A percentile compares a stretch with the other conserved stretches of the same genome.
These are phyloP conservation scores for Perkinsus marinus DNA, from an alignment of 169 alveolate species.

Conservation along the genomic window DNA sequence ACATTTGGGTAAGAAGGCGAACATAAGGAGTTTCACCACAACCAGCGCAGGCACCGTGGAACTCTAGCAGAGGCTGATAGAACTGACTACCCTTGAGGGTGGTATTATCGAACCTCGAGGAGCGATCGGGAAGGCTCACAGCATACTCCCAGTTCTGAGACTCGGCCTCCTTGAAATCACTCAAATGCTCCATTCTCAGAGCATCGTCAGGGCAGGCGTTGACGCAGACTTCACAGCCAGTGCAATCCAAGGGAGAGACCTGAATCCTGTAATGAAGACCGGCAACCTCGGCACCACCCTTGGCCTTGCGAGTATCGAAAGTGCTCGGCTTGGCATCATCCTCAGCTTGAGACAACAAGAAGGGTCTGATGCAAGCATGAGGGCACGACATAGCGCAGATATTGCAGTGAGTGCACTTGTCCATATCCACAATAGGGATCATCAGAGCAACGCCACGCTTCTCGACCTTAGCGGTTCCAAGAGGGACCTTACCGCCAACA, in stretches of 20 bases:
- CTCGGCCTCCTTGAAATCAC: conserved; percentile 13
- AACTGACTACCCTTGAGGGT: conserved; percentile 45
- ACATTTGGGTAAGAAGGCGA: conserved; percentile 40
- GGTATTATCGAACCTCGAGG: conserved; percentile 26
- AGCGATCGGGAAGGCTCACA: conserved; percentile 28
- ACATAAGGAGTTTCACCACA: conserved; percentile 52
- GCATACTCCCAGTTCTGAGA: conserved; percentile 32
- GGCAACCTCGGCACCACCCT: conserved; percentile 32
- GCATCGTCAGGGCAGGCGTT: conserved; percentile 49
- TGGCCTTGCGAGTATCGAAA: conserved; percentile 18
- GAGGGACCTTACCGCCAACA: conserved; percentile 32
- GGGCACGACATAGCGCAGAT: conserved; percentile 39
- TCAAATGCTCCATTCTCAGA: conserved; percentile 17
- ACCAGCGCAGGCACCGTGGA: conserved; percentile 50
- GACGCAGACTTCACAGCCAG: conserved; percentile 46
- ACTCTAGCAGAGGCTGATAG: conserved; percentile 38
- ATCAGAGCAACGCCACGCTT: conserved; percentile 38
- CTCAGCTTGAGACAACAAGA: conserved; percentile 29
- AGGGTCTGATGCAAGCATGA: conserved; percentile 40
- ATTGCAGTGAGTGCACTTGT: conserved; percentile 45
- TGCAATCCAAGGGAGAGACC: conserved; percentile 42
- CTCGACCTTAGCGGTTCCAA: conserved; percentile 31
- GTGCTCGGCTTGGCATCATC: conserved; percentile 20
- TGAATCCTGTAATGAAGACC: conserved; percentile 38
- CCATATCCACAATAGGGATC: conserved; percentile 43